Evolutionary conservation across 129 eudicot genomes (phyloP), one percentile per base, ranked within the genome.

Genomic region (Arctium lappa): DNA sequence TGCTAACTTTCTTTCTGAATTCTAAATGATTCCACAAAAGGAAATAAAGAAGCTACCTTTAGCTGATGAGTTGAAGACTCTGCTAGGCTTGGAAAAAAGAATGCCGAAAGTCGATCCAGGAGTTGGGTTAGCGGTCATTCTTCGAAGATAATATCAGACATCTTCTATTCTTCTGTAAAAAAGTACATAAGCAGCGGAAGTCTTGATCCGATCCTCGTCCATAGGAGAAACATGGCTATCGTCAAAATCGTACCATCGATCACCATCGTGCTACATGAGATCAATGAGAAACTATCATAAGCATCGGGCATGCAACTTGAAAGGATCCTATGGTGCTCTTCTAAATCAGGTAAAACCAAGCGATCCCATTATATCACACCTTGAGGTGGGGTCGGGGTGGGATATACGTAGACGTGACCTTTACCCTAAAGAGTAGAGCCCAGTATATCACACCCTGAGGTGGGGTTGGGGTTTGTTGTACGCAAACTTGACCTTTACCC

Each of bases 131-230:
- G 36, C 72, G 16, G 42, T 74, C 76, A 72, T 72, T 56, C 65
- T 62, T 30, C 63, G 11, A 37, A 22, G 53, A 81, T 69, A 22
- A 22, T 29, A 84, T 87, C 86, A 84, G 74, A 60, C 81, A 10
- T 88, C 96, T 82, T 88, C 90, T 76, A 92, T 83, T 89, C 95
- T 92, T 92, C 97, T 89, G 76, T 92, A 94, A 78, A 94, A 94
- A 31, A 94, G 94, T 62, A 94, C 93, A 85, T 94, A 94, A 48
- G 98, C 98, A 33, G 98, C 98, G 2, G 93, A 88, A 70, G 98
- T 90, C 87, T 92, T 94, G 75, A 94, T 94, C 90, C 87, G 89
- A 80, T 93, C 95, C 87, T 92, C 97, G 2, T 86, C 87, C 29
- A 94, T 92, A 8, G 91, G 92, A 73, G 88, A 94, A 42, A 94